Conservation (phyloP, 139 green algal species). For the Tetraselmis chui region DNA sequence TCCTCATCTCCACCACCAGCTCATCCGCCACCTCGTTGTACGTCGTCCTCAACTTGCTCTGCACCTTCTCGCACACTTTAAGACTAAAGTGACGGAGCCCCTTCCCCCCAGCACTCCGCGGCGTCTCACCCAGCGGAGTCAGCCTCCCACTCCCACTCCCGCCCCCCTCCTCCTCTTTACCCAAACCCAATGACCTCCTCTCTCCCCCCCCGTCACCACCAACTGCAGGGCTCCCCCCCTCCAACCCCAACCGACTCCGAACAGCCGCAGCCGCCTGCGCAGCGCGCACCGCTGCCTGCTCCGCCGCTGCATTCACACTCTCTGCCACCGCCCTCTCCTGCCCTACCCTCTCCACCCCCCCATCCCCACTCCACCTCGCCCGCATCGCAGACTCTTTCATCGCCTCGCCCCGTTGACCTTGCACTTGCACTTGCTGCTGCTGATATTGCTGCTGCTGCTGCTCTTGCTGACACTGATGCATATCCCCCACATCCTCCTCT, state of each 20-base stretch:
- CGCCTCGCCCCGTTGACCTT: too few species aligned
- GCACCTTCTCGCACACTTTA: conserved; percentile 85
- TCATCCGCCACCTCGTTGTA: conserved; percentile 97
- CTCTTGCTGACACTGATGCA: not conserved
- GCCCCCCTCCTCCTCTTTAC: not conserved
- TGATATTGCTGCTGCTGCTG: not conserved
- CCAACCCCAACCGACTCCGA: not conserved
- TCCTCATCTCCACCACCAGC: conserved; percentile 63
- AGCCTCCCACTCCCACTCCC: not conserved
- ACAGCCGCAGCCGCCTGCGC: not conserved
- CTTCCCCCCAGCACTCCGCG: conserved; percentile 32
- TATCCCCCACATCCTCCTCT: too few species aligned
- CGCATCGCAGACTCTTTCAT: too few species aligned
- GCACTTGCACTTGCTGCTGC: not conserved
- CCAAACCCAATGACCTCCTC: not conserved
- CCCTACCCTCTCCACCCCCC: too few species aligned
- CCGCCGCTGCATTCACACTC: not conserved
- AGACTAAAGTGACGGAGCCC: conserved; percentile 74
- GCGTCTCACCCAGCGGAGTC: not conserved
- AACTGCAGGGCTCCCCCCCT: not conserved
- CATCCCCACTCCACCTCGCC: too few species aligned
- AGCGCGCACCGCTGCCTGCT: not conserved
- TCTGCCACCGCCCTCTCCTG: not conserved
- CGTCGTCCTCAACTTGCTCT: conserved; percentile 71
- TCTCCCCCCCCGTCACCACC: not conserved